These are phyloP conservation scores for Trichoderma sp. DNA, from an alignment of 2,329 filamentous ascomycete genomes.

Conservation along the genomic window DNA sequence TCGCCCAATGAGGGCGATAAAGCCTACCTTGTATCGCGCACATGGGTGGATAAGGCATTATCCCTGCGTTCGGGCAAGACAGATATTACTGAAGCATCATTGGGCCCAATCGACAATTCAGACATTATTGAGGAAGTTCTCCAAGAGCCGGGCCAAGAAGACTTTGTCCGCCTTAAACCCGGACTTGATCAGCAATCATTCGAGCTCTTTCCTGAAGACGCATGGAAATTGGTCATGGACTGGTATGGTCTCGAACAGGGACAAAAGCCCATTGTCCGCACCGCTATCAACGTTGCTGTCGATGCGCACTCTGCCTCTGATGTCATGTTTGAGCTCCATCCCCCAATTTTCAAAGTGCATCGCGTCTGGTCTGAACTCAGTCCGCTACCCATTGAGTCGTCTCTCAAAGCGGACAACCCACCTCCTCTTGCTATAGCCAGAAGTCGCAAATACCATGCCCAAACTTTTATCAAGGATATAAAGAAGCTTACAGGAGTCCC, in stretches of 20 bases:
- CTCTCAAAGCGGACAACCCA: slow-evolving; percentile 63
- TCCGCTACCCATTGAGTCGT: slow-evolving; percentile 59
- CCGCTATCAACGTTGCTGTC: slow-evolving; percentile 74
- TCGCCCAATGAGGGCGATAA: slow-evolving; percentile 71
- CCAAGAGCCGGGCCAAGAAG: slow-evolving; percentile 51
- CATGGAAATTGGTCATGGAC: slow-evolving; percentile 77
- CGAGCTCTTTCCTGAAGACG: slow-evolving; percentile 74
- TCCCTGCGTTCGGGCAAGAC: slow-evolving; percentile 65
- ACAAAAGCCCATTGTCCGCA: slow-evolving; percentile 72
- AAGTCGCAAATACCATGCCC: slow-evolving; percentile 70
- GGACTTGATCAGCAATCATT: slow-evolving; percentile 73
- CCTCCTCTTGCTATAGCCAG: slow-evolving; percentile 69
- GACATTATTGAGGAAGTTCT: slow-evolving; percentile 72
- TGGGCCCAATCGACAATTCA: slow-evolving; percentile 86
- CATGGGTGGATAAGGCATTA: slow-evolving; percentile 77
- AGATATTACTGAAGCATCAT: slow-evolving; percentile 61
- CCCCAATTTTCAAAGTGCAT: slow-evolving; percentile 82
- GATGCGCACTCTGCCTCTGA: slow-evolving; percentile 62
- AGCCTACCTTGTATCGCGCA: slow-evolving; percentile 76
- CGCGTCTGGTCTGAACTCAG: slow-evolving; percentile 70
- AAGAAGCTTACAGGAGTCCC: slow-evolving; percentile 73
- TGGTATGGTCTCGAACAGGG: slow-evolving; percentile 80
- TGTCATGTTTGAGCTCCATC: slow-evolving; percentile 80
- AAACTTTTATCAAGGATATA: slow-evolving; percentile 74
- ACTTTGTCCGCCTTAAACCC: slow-evolving; percentile 74